Evolutionary conservation across 768 basidiomycete genomes (phyloP).

Genomic region (Lentinus tigrinus): DNA sequence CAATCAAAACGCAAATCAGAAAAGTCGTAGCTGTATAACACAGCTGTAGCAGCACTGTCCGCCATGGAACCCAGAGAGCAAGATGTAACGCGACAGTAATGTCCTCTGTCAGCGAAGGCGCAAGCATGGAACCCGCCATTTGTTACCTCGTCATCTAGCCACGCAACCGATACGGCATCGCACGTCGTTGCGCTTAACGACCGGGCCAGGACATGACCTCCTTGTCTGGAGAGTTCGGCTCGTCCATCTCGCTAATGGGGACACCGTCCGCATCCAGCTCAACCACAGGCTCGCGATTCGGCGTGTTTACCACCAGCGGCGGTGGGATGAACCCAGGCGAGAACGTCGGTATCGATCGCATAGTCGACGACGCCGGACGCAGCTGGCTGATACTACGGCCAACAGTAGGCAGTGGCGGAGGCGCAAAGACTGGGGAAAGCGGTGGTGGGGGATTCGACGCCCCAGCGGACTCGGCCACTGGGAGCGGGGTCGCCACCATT

Average conservation of each 20-base stretch:
- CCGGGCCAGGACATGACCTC: slow-evolving; percentile 46
- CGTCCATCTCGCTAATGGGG: slow-evolving; percentile 22
- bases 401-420: slow-evolving; percentile 7
- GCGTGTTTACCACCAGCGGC: background rate
- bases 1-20: background rate
- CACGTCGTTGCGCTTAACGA: slow-evolving; percentile 31
- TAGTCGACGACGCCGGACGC: slow-evolving; percentile 13
- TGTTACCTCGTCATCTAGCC: too few species aligned
- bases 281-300: slow-evolving; percentile 10
- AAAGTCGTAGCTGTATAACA: background rate
- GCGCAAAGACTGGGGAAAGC: slow-evolving; percentile 12
- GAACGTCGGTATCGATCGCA: slow-evolving; percentile 1
- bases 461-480: background rate
- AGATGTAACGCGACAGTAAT: too few species aligned
- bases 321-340: slow-evolving; percentile 1
- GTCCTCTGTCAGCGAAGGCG: too few species aligned
- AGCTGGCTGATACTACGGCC: slow-evolving; percentile 7
- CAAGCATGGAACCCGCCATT: too few species aligned
- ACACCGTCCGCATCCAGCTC: slow-evolving; percentile 46
- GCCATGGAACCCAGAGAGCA: too few species aligned
- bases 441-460: background rate
- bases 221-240: slow-evolving; percentile 47
- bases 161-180: too few species aligned
- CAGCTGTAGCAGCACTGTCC: too few species aligned
- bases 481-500: slow-evolving; percentile 4